These are phyloP conservation scores for Neurospora crassa DNA, from an alignment of 2,329 filamentous ascomycete species.

Conservation along the genomic window DNA sequence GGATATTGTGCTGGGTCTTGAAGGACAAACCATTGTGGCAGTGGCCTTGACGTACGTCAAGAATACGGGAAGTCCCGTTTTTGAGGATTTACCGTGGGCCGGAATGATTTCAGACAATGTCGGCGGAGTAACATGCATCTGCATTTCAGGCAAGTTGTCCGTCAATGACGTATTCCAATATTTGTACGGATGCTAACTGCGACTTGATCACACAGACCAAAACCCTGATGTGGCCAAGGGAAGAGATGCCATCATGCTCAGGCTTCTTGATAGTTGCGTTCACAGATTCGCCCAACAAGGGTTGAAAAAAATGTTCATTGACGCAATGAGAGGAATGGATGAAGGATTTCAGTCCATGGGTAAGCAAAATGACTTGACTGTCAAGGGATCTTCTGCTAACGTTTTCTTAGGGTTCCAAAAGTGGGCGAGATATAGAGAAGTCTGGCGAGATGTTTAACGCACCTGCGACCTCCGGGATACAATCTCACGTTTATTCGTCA, in stretches of 20 bases:
- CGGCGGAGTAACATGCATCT: constrained; percentile 52
- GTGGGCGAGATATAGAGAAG: constrained; percentile 48
- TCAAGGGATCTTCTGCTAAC: neutral
- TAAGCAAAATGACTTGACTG: constrained; percentile 16
- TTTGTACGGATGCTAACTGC: constrained; percentile 3
- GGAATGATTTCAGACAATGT: constrained; percentile 38
- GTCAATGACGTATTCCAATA: neutral
- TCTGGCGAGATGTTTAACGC: constrained; percentile 35
- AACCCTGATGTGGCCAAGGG: constrained; percentile 32
- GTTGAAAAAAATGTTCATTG: constrained; percentile 45
- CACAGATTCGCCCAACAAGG: constrained; percentile 36
- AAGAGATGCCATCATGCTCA: constrained; percentile 40
- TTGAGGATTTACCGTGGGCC: constrained; percentile 47
- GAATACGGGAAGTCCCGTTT: constrained; percentile 33
- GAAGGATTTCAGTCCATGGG: constrained; percentile 43
- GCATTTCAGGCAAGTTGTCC: constrained; percentile 39
- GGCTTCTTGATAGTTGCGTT: constrained; percentile 44
- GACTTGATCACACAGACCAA: constrained; percentile 27
- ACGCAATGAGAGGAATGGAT: constrained; percentile 41
- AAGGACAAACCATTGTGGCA: constrained; percentile 39
- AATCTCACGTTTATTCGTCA: neutral
- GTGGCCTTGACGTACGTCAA: constrained; percentile 45
- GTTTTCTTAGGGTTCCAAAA: constrained; percentile 42
- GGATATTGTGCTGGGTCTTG: constrained; percentile 45
- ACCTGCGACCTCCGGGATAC: neutral